Percentiles rank a stretch among this genome's conserved stretches.
These are phyloP conservation scores for Pouteria glomerata DNA, from an alignment of 148 eudicot genomes.

Conservation along the genomic window DNA sequence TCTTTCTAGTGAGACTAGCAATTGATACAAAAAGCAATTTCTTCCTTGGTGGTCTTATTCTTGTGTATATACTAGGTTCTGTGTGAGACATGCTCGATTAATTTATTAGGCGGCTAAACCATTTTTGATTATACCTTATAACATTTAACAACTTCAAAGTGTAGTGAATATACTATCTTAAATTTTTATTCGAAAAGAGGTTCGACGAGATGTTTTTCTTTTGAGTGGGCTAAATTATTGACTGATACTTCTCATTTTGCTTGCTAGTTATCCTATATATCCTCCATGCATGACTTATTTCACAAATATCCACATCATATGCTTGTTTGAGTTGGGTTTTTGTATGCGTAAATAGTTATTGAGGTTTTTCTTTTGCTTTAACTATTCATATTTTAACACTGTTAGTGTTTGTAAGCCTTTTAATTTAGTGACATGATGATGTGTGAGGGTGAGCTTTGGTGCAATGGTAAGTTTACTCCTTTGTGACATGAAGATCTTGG, in stretches of 20 bases:
- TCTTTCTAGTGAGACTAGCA: constrained; percentile 78
- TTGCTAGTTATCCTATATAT: background rate
- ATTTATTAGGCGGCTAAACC: background rate
- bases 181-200: too few species aligned
- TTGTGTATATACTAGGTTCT: too few species aligned
- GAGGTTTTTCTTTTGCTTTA: background rate
- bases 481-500: too few species aligned
- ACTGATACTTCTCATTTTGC: background rate
- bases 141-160: background rate
- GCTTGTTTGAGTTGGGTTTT: background rate
- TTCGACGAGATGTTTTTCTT: background rate
- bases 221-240: background rate
- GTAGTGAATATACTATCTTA: background rate
- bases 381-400: background rate
- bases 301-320: background rate
- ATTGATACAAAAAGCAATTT: too few species aligned
- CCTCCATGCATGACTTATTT: background rate
- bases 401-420: background rate
- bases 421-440: background rate
- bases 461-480: too few species aligned
- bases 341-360: background rate
- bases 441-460: too few species aligned
- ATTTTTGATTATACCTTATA: background rate
- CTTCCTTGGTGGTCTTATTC: background rate
- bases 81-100: background rate